Base-by-base conservation (phyloP, 176 grass and related monocot species). In the Juncus inflexus region DNA sequence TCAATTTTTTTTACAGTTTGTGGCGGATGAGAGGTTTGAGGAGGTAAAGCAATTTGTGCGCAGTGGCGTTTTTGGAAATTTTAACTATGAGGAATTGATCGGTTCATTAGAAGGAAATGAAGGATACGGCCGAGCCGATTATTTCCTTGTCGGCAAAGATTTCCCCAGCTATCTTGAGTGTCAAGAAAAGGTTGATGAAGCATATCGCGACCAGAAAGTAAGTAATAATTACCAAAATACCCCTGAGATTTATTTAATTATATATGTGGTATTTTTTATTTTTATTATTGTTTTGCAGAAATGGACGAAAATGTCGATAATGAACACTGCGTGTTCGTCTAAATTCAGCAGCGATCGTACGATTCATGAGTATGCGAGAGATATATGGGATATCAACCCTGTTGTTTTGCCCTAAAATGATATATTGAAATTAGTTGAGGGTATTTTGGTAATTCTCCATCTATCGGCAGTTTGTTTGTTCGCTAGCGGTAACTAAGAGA, bases 121-220 rank as follows among this genome's bases (percentile, higher is more conserved):
- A 90, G 89, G 95, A 72, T 99, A 86, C 64, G 95, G 95, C 16
- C 83, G 83, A 60, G 89, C 89, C 43, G 95, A 99, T 81, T 99
- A 99, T 84, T 99, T 99, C 78, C 85, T 99, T 76, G 95, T 99
- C 73, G 95, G 95, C 62, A 84, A 99, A 61, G 95, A 99, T 77
- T 99, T 99, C 53, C 95, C 95, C 66, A 86, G 83, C 69, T 99
- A 99, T 74, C 81, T 99, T 43, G 95, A 94, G 60, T 99, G 95
- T 83, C 89, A 99, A 81, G 54, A 82, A 77, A 76, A 86, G 66
- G 92, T 99, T 80, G 89, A 99, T 70, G 53, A 99, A 76, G 94
- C 83, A 15, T 99, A 99, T 60, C 61, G 41, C 40, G 83, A 92
- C 68, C 85, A 90, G 76, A 89, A 89, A 69, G 94, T 92, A 84